These are phyloP conservation scores for Hypoxylon sp. DNA, from an alignment of 2,329 filamentous ascomycete genomes.

Conservation along the genomic window DNA sequence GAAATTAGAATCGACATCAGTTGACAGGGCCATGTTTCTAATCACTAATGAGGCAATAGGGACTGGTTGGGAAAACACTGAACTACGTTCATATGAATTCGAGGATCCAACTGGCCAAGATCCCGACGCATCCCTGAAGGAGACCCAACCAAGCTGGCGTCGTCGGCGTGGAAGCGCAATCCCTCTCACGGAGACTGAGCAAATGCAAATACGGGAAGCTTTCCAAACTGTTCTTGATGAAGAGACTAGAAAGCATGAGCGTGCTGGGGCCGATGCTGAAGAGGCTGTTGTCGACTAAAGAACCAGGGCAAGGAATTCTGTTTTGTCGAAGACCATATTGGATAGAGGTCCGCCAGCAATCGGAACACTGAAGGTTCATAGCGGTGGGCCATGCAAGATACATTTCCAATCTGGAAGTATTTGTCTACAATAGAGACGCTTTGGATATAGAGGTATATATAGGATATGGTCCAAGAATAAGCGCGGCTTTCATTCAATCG, in stretches of 20 bases:
- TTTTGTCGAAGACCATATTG: not conserved
- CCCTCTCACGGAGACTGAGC: constrained; percentile 63
- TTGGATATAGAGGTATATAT: not conserved
- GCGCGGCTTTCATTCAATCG: not conserved
- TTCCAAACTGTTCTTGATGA: constrained; percentile 56
- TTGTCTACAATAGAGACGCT: not conserved
- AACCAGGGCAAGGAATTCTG: not conserved
- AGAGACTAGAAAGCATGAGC: constrained; percentile 36
- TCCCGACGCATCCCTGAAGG: constrained; percentile 62
- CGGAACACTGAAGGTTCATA: not conserved
- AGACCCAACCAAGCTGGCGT: constrained; percentile 65
- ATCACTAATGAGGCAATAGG: constrained; percentile 60
- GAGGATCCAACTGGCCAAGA: constrained; percentile 66
- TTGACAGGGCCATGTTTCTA: constrained; percentile 1
- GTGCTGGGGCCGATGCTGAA: not conserved
- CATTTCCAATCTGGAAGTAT: not conserved
- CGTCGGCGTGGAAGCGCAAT: constrained; percentile 60
- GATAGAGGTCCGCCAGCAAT: not conserved
- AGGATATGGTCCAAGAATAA: not conserved
- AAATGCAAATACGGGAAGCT: constrained; percentile 60
- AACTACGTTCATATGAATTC: constrained; percentile 79
- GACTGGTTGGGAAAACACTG: constrained; percentile 82
- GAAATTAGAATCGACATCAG: not conserved
- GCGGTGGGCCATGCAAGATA: not conserved
- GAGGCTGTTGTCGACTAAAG: constrained; percentile 28